Base-by-base conservation (phyloP, 2,329 filamentous ascomycete species). In the Teratosphaeria nubilosa region DNA sequence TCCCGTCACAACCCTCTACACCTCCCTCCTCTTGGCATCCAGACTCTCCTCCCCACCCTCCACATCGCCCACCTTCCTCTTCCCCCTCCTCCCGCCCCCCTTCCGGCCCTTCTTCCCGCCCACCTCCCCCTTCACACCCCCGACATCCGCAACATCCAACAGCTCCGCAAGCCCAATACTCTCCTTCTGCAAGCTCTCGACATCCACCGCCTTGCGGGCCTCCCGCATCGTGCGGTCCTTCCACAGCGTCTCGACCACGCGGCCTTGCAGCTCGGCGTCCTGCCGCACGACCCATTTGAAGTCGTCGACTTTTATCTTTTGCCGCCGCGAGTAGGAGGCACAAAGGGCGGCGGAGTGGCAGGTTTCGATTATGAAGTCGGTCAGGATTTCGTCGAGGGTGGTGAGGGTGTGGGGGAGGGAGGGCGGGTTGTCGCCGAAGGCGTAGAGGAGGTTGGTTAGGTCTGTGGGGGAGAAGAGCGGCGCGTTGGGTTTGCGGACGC, bases 251-350 rank as follows among this genome's bases (percentile, higher is more conserved):
- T 96, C 91, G 71, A 90, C 85, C 57, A 97, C 91, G 68, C 92
- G 86, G 54, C 94, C 94, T 51, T 97, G 79, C 71, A 95, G 95
- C 59, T 83, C 79, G 9, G 88, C 86, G 69, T 97, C 95, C 63
- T 88, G 84, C 32, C 94, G 84, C 65, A 97, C 83, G 45, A 91
- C 90, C 74, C 95, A 99, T 69, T 95, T 91, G 76, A 99, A 96
- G 74, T 99, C 94, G 69, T 96, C 92, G 68, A 95, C 89, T 74
- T 99, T 99, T 76, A 99, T 91, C 76, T 99, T 99, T 68, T 95
- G 90, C 1, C 94, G 88, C 0, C 91, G 87, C 2, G 88, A 86
- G 74, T 95, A 90, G 72, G 89, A 86, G 0, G 94, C 94, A 56
- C 87, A 86, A 51, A 89, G 85, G 4, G 91, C 90, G 3, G 94